A percentile compares a stretch with the other conserved stretches of the same genome.
These are phyloP conservation scores for Zanthoxylum bungeanum DNA, from an alignment of 345 rosid species.

Conservation along the genomic window DNA sequence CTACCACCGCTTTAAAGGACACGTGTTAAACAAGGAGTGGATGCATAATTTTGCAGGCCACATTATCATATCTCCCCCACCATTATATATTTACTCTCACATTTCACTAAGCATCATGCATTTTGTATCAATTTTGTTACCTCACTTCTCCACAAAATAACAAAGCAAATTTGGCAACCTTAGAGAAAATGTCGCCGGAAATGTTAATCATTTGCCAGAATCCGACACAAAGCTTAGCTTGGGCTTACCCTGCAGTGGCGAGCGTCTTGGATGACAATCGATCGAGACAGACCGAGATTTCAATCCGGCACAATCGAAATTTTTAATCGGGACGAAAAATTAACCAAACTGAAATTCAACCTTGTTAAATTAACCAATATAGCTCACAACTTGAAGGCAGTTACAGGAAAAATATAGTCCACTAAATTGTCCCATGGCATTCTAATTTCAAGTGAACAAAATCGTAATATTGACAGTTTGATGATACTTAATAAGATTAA, in stretches of 20 bases:
- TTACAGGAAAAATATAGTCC: background rate
- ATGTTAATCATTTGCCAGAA: slow-evolving; percentile 23
- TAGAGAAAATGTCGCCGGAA: slow-evolving; percentile 23
- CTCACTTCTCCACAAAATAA: background rate
- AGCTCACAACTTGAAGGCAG: background rate
- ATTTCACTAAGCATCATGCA: background rate
- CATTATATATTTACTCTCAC: slow-evolving; percentile 2
- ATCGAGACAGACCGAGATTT: too few species aligned
- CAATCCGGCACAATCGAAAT: too few species aligned
- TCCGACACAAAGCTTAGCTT: slow-evolving; percentile 43
- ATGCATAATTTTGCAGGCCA: slow-evolving; percentile 17
- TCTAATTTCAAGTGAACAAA: background rate
- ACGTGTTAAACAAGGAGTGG: slow-evolving; percentile 37
- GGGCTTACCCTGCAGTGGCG: slow-evolving; percentile 57
- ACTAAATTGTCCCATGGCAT: background rate
- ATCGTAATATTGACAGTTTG: slow-evolving; percentile 1
- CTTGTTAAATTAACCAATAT: background rate
- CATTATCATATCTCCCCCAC: background rate
- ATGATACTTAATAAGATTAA: background rate
- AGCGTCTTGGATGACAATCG: slow-evolving; percentile 26
- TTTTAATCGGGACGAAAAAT: too few species aligned
- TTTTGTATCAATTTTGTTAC: background rate
- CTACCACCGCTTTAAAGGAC: background rate
- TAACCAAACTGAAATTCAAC: too few species aligned
- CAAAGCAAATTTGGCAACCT: background rate